Percentiles rank a stretch among this genome's conserved stretches.
phyloP scores from a whole-genome alignment of 1,139 yeast species.

The Geotrichum europaeum region DNA sequence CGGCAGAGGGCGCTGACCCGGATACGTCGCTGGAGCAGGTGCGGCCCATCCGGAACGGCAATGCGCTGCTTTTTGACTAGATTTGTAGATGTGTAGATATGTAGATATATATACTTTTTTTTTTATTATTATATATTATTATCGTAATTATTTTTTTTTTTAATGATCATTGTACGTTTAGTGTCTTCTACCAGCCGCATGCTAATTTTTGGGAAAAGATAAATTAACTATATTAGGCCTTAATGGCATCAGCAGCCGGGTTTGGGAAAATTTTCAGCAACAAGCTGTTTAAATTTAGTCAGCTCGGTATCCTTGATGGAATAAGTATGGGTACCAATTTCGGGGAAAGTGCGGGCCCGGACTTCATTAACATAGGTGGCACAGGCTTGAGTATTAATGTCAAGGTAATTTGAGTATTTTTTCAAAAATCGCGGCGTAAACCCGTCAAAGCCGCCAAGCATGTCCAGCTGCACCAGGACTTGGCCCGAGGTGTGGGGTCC shows the following conservation, averaged over 20 bases:
- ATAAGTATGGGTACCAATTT: conserved; percentile 56
- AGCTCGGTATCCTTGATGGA: conserved; percentile 62
- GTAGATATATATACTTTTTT: not conserved
- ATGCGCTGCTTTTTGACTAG: conserved; percentile 27
- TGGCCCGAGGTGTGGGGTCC: conserved; percentile 83
- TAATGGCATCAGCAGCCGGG: too few relatives aligned
- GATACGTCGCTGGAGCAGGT: conserved; percentile 15
- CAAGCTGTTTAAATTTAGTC: conserved; percentile 40
- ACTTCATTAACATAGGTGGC: conserved; percentile 56
- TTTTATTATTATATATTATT: not conserved
- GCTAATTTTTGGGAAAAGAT: not conserved
- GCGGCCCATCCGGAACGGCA: conserved; percentile 30
- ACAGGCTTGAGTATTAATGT: conserved; percentile 49
- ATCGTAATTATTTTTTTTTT: not conserved
- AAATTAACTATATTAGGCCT: not conserved
- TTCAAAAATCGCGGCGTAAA: conserved; percentile 73
- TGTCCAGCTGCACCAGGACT: conserved; percentile 80
- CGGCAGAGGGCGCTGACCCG: not conserved
- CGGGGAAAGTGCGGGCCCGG: conserved; percentile 51
- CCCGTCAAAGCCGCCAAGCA: conserved; percentile 60
- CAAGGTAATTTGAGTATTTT: conserved; percentile 51
- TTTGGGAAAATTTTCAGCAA: conserved; percentile 19
- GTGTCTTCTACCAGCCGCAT: not conserved
- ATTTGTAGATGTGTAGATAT: not conserved
- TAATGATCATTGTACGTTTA: not conserved